Percentiles rank a stretch among this genome's conserved stretches.
phyloP scores from a whole-genome alignment of 495 filamentous ascomycete genomes.

The Penicillium silybi region DNA sequence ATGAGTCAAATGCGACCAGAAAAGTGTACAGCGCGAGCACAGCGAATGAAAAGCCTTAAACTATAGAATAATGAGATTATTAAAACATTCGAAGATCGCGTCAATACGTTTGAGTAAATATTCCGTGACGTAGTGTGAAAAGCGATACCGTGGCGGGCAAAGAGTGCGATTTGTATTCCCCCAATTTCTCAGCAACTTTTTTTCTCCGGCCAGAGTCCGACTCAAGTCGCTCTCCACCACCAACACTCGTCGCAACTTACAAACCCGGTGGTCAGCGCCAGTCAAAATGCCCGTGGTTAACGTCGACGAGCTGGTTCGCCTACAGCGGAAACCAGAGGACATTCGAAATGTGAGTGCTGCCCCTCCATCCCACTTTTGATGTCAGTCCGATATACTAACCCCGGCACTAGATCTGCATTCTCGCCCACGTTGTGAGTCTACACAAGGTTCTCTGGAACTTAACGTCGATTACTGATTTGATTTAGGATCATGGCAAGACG shows the following conservation, averaged over 20 bases:
- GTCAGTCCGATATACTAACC: slow-evolving; percentile 27
- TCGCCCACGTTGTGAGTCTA: slow-evolving; percentile 84
- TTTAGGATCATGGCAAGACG: slow-evolving; percentile 91
- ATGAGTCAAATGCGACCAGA: slow-evolving; percentile 18
- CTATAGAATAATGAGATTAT: background rate
- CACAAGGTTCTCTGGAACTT: background rate
- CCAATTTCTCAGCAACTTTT: slow-evolving; percentile 27
- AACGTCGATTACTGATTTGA: background rate
- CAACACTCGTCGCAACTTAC: slow-evolving; percentile 10
- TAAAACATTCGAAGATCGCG: background rate
- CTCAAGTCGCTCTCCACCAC: slow-evolving; percentile 12
- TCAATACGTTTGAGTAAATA: background rate
- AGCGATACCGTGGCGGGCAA: slow-evolving; percentile 1
- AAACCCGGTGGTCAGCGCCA: slow-evolving; percentile 13
- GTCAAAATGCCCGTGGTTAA: slow-evolving; percentile 80
- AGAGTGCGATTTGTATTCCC: background rate
- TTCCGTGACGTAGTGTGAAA: background rate
- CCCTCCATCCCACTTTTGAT: slow-evolving; percentile 36
- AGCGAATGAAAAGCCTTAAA: background rate
- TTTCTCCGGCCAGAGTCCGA: slow-evolving; percentile 16
- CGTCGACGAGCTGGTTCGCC: slow-evolving; percentile 76
- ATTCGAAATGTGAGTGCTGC: slow-evolving; percentile 74
- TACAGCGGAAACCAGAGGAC: slow-evolving; percentile 79
- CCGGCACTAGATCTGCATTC: slow-evolving; percentile 81
- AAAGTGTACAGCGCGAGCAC: slow-evolving; percentile 1